phyloP scores from a whole-genome alignment of 352 stramenopile genomes.

The Stramenopiles sp. region DNA sequence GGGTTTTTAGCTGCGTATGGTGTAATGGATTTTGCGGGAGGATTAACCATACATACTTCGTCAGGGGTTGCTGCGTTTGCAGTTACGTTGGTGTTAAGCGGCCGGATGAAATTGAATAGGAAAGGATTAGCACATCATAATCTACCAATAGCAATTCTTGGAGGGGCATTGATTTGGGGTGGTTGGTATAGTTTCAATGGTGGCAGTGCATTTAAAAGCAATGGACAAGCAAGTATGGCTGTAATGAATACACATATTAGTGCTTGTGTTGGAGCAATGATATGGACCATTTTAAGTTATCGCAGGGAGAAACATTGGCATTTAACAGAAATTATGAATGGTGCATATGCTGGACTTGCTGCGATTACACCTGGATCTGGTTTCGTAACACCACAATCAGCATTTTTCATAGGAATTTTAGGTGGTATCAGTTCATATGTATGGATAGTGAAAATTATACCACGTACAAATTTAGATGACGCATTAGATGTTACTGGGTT shows the following conservation, averaged over 20 bases:
- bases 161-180: constrained; percentile 44
- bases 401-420: constrained; percentile 42
- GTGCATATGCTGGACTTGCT: constrained; percentile 38
- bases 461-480: constrained; percentile 43
- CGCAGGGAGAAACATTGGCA: constrained; percentile 8
- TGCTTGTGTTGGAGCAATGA: constrained; percentile 35
- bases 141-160: constrained; percentile 54
- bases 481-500: constrained; percentile 50
- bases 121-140: constrained; percentile 50
- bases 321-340: constrained; percentile 26
- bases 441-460: constrained; percentile 36
- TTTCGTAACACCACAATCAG: constrained; percentile 41
- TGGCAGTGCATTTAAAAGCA: constrained; percentile 32
- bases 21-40: constrained; percentile 47
- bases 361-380: constrained; percentile 41
- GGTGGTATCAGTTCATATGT: constrained; percentile 31
- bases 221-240: constrained; percentile 37
- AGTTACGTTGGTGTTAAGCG: constrained; percentile 37
- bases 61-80: constrained; percentile 44
- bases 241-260: constrained; percentile 47
- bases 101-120: constrained; percentile 42
- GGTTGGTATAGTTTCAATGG: constrained; percentile 62
- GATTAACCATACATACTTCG: constrained; percentile 53
- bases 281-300: constrained; percentile 37
- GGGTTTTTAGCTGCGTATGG: constrained; percentile 34